Evolutionary conservation across 2,329 filamentous ascomycete species (phyloP).

Genomic region (Colletotrichum australisinense): DNA sequence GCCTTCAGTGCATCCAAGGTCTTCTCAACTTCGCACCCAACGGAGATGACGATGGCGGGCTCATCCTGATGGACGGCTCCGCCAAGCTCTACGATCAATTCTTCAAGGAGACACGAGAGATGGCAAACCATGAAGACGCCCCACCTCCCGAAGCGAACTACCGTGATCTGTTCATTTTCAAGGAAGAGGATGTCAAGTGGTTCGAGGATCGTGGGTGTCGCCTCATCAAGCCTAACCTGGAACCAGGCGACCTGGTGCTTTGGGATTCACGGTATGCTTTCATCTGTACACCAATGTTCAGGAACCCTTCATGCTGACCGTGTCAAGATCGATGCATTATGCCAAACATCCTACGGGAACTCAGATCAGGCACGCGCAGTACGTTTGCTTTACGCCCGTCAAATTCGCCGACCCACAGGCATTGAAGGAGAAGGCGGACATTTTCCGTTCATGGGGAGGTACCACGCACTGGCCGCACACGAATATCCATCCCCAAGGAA

Average conservation of each 20-base stretch:
- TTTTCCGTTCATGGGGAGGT: constrained; percentile 40
- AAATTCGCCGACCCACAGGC: constrained; percentile 46
- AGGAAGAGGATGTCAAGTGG: constrained; percentile 47
- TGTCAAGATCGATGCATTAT: constrained; percentile 32
- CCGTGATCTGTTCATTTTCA: constrained; percentile 54
- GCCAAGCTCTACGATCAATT: constrained; percentile 55
- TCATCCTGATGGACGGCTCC: constrained; percentile 57
- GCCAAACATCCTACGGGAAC: constrained; percentile 46
- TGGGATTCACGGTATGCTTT: constrained; percentile 43
- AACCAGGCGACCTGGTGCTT: constrained; percentile 45
- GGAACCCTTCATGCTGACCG: background rate
- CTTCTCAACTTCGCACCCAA: constrained; percentile 57
- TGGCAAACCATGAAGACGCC: constrained; percentile 41
- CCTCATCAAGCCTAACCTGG: constrained; percentile 35
- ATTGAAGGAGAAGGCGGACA: constrained; percentile 34
- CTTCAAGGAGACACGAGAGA: constrained; percentile 44
- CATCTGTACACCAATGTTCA: too few species aligned
- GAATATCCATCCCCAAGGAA: constrained; percentile 47
- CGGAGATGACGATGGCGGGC: constrained; percentile 57
- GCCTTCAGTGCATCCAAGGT: constrained; percentile 50
- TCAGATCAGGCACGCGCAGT: constrained; percentile 48
- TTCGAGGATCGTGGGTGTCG: constrained; percentile 37
- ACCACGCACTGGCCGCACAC: constrained; percentile 48
- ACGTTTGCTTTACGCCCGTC: constrained; percentile 49
- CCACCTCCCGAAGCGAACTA: constrained; percentile 21